Evolutionary conservation across 345 rosid genomes (phyloP).

Genomic region (Dimocarpus longan): DNA sequence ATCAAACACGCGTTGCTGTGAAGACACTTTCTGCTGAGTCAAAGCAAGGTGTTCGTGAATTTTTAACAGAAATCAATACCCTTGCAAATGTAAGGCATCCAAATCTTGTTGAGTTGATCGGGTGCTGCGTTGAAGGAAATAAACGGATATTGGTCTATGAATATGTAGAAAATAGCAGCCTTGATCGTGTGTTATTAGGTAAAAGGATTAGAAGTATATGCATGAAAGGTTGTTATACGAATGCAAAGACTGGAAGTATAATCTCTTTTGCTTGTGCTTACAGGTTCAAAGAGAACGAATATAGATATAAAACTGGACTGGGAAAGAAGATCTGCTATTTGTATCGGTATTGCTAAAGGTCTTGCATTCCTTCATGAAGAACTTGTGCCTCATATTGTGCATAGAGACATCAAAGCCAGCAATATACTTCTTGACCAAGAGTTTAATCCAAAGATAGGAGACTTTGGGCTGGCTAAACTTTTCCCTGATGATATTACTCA

Average conservation of each 20-base stretch:
- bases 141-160: constrained; percentile 84
- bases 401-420: constrained; percentile 95
- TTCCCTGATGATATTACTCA: constrained; percentile 95
- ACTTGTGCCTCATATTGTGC: constrained; percentile 79
- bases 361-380: constrained; percentile 91
- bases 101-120: constrained; percentile 84
- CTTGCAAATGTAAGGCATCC: constrained; percentile 77
- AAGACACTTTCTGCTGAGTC: constrained; percentile 60
- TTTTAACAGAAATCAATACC: constrained; percentile 71
- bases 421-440: constrained; percentile 83
- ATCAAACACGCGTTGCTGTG: constrained; percentile 48
- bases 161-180: constrained; percentile 81
- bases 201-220: constrained; percentile 11
- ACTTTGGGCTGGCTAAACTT: constrained; percentile 95
- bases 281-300: constrained; percentile 51
- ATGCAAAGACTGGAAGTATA: not conserved
- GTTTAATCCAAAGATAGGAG: constrained; percentile 89
- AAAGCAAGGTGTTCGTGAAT: constrained; percentile 63
- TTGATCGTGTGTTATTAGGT: constrained; percentile 70
- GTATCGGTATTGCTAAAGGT: constrained; percentile 82
- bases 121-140: constrained; percentile 71
- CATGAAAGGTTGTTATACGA: not conserved
- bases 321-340: constrained; percentile 76
- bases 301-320: constrained; percentile 59
- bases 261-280: constrained; percentile 14